Base-by-base conservation (phyloP, 169 alveolate genomes). In the Condylostoma magnum region DNA sequence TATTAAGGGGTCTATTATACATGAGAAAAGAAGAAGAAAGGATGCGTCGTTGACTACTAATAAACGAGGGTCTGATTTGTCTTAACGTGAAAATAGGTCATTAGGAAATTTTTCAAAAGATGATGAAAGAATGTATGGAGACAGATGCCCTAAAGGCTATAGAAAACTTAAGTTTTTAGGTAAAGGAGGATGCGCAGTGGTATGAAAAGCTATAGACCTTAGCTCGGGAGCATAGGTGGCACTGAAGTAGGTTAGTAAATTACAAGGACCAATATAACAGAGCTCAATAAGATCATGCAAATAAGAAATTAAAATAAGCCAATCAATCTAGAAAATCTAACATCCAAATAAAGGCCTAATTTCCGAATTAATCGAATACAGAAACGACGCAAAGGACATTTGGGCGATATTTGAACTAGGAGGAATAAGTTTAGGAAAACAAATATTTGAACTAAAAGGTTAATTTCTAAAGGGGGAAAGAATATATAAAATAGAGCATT, bases 131-230 rank as follows among this genome's bases (percentile, higher is more conserved):
- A 65, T 69, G 22, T 84, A 69, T 53, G 87, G 91, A 6, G 75
- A 79, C 27, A 56, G 91, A 55, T 70, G 54, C 37, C 72, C 79
- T 76, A 56, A 69, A 63, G 84, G 80, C 22, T 85, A 74, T 79
- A 22, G 46, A 18, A 81, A 79, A 75, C 54, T 76, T 30, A 71
- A 71, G 63, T 60, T 79, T 30, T 72, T 85, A 57, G 92, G 92
- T 34, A 85, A 75, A 79, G 96, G 96, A 38, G 96, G 96, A 10
- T 91, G 92, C 79, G 96, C 94, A n/a, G 69, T 85, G 8, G 96
- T 91, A 28, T 91, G 96, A 93, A 82, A 85, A 0, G 90, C 85
- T 33, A 58, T 73, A 66, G 70, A 69, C 57, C 50, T 38, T 27
- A 52, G 52, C 31, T 53, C 79, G 4, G 68, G 70, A 37, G 67